These are phyloP conservation scores for Euptelea pleiosperma DNA, from an alignment of 164 flowering plant species.

Conservation along the genomic window DNA sequence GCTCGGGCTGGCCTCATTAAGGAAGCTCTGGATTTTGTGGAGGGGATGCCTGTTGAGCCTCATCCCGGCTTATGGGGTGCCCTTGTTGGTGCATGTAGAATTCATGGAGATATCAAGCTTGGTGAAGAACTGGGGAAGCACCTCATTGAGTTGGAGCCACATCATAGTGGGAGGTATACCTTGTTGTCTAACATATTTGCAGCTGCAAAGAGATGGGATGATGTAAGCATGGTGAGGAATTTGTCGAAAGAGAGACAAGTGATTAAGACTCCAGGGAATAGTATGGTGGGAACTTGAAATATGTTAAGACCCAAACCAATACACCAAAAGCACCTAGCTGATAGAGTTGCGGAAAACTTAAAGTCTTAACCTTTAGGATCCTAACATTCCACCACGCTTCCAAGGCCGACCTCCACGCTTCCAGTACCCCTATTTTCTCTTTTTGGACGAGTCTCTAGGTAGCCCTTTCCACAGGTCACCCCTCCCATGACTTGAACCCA, in stretches of 20 bases:
- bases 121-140: constrained; percentile 31
- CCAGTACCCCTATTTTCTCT: too few species aligned
- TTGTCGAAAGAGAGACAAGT: constrained; percentile 29
- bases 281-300: constrained; percentile 17
- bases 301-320: too few species aligned
- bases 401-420: too few species aligned
- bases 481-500: too few species aligned
- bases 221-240: constrained; percentile 21
- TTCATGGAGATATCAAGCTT: constrained; percentile 31
- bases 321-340: too few species aligned
- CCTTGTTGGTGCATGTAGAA: constrained; percentile 32
- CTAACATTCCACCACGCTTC: too few species aligned
- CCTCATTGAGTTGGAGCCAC: constrained; percentile 29
- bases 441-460: too few species aligned
- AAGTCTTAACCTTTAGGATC: too few species aligned
- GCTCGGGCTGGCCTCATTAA: constrained; percentile 32
- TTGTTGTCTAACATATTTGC: constrained; percentile 30
- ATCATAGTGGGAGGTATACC: constrained; percentile 34
- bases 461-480: too few species aligned
- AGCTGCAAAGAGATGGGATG: constrained; percentile 31
- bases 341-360: too few species aligned
- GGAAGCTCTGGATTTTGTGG: constrained; percentile 32
- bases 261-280: constrained; percentile 29
- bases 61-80: constrained; percentile 39
- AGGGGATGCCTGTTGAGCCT: constrained; percentile 27